Percentiles rank a stretch among this genome's conserved stretches.
Evolutionary conservation across 1,284 basidiomycete genomes (phyloP).

Genomic region (Trichosporon sp.): DNA sequence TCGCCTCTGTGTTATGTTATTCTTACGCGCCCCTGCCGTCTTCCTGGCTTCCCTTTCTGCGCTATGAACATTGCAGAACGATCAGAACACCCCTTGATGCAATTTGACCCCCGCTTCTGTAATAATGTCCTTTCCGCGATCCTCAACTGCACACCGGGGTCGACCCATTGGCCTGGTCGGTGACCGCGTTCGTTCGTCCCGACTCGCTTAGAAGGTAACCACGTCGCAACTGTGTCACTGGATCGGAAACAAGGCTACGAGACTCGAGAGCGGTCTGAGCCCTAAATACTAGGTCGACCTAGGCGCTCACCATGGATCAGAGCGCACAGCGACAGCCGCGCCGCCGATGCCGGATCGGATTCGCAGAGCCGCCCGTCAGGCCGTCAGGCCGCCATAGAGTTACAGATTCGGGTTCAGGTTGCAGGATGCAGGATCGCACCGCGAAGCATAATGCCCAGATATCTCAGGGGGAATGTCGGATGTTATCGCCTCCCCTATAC

Average conservation of each 20-base stretch:
- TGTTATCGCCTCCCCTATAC: background rate
- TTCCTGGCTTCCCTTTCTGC: background rate
- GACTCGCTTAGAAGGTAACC: no score
- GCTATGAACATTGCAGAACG: background rate
- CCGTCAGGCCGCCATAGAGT: background rate
- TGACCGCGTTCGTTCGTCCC: background rate
- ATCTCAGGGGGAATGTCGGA: background rate
- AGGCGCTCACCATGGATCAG: background rate
- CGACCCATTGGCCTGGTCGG: no score
- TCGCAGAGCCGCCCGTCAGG: no score
- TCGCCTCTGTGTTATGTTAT: no score
- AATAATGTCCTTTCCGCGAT: no score
- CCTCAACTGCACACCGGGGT: no score
- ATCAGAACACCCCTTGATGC: background rate
- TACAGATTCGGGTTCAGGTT: background rate
- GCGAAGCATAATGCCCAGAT: background rate
- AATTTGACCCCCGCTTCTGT: background rate
- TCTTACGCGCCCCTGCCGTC: background rate
- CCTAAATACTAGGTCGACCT: background rate
- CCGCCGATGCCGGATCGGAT: no score
- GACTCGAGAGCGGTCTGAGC: background rate
- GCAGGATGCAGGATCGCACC: background rate
- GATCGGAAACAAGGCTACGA: background rate
- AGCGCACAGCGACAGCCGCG: no score
- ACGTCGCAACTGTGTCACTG: background rate